Percentiles rank a stretch among this genome's conserved stretches.
phyloP scores from a whole-genome alignment of 257 asterid species.

The Leonotis leonurus region DNA sequence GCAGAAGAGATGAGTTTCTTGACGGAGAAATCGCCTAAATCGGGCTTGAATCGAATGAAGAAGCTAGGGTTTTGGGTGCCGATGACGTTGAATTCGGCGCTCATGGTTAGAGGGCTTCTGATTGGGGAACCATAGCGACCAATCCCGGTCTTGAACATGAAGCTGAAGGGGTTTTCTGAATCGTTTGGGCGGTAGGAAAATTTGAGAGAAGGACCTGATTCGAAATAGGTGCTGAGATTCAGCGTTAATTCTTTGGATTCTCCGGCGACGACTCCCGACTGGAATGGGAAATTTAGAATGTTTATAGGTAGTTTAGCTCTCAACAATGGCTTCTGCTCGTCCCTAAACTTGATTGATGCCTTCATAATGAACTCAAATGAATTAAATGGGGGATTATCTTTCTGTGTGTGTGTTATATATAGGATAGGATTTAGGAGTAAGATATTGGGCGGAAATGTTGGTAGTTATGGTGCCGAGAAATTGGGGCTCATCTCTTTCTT shows the following conservation, averaged over 20 bases:
- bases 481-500: too few relatives aligned
- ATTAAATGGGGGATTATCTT: too few relatives aligned
- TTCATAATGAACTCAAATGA: slow-evolving; percentile 62
- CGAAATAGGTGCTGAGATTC: slow-evolving; percentile 59
- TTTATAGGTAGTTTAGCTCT: slow-evolving; percentile 83
- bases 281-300: slow-evolving; percentile 61
- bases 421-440: too few relatives aligned
- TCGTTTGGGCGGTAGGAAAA: slow-evolving; percentile 78
- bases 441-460: too few relatives aligned
- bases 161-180: slow-evolving; percentile 61
- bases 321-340: slow-evolving; percentile 70
- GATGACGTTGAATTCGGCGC: slow-evolving; percentile 69
- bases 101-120: slow-evolving; percentile 81
- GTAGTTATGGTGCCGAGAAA: too few relatives aligned
- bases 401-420: too few relatives aligned
- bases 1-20: slow-evolving; percentile 55
- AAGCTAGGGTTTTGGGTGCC: slow-evolving; percentile 72
- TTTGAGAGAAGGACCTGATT: slow-evolving; percentile 66
- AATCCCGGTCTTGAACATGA: slow-evolving; percentile 78
- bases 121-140: slow-evolving; percentile 78
- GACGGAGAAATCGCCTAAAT: slow-evolving; percentile 66
- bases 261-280: slow-evolving; percentile 76
- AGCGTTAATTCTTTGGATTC: slow-evolving; percentile 69
- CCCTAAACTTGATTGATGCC: slow-evolving; percentile 93
- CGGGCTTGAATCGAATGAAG: slow-evolving; percentile 76